Percentiles rank a stretch among this genome's conserved stretches.
Evolutionary conservation across 164 flowering plant species (phyloP).

Genomic region (Magnolia sinica): DNA sequence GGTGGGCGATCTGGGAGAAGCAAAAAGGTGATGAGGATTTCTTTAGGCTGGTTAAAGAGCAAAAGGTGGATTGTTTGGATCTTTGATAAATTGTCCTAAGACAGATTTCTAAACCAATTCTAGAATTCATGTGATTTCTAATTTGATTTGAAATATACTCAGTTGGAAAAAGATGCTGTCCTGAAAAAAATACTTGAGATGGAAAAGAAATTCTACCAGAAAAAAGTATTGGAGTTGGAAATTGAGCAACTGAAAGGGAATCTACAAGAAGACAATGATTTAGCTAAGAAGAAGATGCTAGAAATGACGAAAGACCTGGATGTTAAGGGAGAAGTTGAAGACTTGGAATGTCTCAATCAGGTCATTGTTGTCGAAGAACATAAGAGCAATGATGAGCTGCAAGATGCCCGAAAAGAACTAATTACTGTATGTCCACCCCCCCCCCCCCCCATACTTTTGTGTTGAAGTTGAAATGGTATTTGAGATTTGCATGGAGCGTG

Average conservation of each 20-base stretch:
- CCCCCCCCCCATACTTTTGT: no score
- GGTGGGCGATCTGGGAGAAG: slow-evolving; percentile 55
- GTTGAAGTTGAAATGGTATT: not conserved
- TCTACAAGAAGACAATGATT: slow-evolving; percentile 44
- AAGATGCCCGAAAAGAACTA: slow-evolving; percentile 53
- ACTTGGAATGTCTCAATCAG: slow-evolving; percentile 38
- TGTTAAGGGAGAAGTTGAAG: slow-evolving; percentile 49
- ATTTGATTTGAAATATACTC: slow-evolving; percentile 11
- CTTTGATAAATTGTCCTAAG: not conserved
- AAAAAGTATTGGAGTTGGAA: slow-evolving; percentile 70
- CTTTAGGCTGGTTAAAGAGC: slow-evolving; percentile 56
- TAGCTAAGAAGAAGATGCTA: slow-evolving; percentile 30
- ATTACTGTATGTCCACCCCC: slow-evolving; percentile 34
- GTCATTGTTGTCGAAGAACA: slow-evolving; percentile 54
- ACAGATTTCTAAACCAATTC: not conserved
- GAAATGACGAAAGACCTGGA: slow-evolving; percentile 30
- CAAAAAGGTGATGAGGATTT: slow-evolving; percentile 56
- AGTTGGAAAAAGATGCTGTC: slow-evolving; percentile 61
- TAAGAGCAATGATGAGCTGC: slow-evolving; percentile 22
- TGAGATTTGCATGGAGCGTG: not conserved
- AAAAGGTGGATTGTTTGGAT: slow-evolving; percentile 43
- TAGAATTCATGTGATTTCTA: not conserved
- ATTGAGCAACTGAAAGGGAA: slow-evolving; percentile 64
- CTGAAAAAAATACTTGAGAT: slow-evolving; percentile 43
- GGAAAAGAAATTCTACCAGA: slow-evolving; percentile 56